Evolutionary conservation across 805 yeast species (phyloP), one percentile per base, ranked within the genome.

Genomic region (Brettanomyces nanus): DNA sequence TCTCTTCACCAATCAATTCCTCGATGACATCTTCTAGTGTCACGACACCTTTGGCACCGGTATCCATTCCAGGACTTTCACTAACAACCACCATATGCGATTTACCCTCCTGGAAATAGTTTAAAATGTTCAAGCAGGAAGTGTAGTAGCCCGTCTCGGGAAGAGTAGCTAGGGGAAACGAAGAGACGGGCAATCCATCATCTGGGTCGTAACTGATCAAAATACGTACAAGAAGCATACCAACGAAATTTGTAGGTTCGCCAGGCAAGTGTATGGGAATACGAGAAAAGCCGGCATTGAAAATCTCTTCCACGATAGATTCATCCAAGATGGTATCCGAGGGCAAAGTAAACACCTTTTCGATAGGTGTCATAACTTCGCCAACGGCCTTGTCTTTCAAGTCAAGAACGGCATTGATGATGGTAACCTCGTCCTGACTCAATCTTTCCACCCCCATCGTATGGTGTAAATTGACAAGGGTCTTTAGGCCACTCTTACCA

Each of bases 11-110:
- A 58, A 90, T 90, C 46, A 90, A 70, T 62, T 90, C 98, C 60
- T 90, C 98, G 54, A 90, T 92, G n/a, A 90, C 97, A 55, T 90
- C 98, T 61, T 90, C 98, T 43, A 90, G 67, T 1, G 98, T 90
- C 31, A 90, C 66, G 7, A 90, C 95, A 46, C 98, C 98, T 23
- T 82, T 57, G 1, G 96, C 92, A 17, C 97, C 97, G 18, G 60
- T 53, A 28, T 69, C 68, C 48, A 71, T 75, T 31, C 98, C 98
- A 0, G 97, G 97, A 32, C 69, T 68, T 40, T 78, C 80, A 45
- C 90, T 78, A 6, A 90, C 96, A 27, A 89, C 79, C 51, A 92
- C 90, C 98, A 90, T 90, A 61, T 90, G 98, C 1, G 95, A 81
- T 60, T 87, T 89, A 44, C 98, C 98, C 59, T 90, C 97, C 60